Evolutionary conservation across 2,329 filamentous ascomycete species (phyloP), one percentile per base, ranked within the genome.

Genomic region (Thielaviopsis populi): DNA sequence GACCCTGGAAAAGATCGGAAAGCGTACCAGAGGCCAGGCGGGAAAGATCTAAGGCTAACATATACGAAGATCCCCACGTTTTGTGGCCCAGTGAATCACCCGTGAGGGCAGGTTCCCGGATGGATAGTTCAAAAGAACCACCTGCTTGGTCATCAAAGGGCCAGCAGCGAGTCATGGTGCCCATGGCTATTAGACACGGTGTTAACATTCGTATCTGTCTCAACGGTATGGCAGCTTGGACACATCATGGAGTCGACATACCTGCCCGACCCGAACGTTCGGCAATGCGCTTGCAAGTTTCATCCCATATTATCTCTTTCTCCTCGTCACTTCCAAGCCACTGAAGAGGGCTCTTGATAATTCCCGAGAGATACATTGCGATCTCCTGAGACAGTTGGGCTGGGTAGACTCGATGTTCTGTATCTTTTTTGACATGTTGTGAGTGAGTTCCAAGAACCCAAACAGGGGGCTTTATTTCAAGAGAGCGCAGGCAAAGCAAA

Each of bases 1-100:
- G 71, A 63, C 72, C 70, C 46, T 73, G 71, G 17, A 83, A 74
- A 7, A 82, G 68, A 53, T 77, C 74, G 40, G 75, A 76, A 24
- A 83, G 70, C 0, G 76, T 74, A 15, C 73, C 76, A 53, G 72
- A 73, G 7, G 71, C 74, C 46, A 84, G 75, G 13, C 70, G 70
- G 22, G 77, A 76, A 30, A 97, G 80, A 27, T 88, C 83, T 68
- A 83, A 86, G 0, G 92, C 87, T 3, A 97, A 83, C 1, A 95
- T 80, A 70, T 91, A 95, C 0, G 91, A 92, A 0, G 91, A 92
- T 0, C 88, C 89, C 94, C 94, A 97, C 0, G 94, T 99, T 74
- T 99, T 97, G 72, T 95, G 80, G 1, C 94, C 94, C 19, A 97
- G 78, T 11, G 56, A 64, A 73, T 96, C 92, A 6, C 88, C 88